Percentiles rank a stretch among this genome's conserved stretches.
Conservation (phyloP, 163 green algal genomes). For the Scenedesmus sp. region DNA sequence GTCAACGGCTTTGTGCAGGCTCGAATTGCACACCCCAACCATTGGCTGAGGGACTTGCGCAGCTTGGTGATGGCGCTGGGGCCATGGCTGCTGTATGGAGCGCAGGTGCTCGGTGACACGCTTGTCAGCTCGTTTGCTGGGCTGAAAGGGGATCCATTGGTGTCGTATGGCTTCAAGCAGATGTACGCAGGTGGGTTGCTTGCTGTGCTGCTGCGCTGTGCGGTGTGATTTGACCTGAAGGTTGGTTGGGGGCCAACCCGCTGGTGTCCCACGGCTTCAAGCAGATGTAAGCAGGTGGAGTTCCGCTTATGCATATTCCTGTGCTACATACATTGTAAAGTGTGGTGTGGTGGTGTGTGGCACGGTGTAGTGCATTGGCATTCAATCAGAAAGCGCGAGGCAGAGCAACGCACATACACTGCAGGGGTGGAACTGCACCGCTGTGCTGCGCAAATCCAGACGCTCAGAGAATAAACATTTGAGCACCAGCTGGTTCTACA, state of each 20-base stretch:
- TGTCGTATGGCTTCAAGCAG: constrained; percentile 33
- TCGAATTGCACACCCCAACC: background rate
- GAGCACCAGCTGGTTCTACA: background rate
- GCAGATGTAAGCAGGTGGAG: no score
- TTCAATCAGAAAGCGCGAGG: no score
- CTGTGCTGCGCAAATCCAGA: background rate
- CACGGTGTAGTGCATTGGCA: no score
- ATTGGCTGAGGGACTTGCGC: background rate
- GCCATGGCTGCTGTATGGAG: background rate
- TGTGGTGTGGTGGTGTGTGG: no score
- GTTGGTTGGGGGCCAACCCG: no score
- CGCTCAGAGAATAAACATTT: no score
- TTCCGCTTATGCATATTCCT: no score
- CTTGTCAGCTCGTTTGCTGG: background rate
- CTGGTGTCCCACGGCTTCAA: no score
- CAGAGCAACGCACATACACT: background rate
- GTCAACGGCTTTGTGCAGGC: background rate
- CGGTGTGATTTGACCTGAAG: background rate
- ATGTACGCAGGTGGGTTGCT: constrained; percentile 8
- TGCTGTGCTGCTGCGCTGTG: background rate
- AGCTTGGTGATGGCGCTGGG: background rate
- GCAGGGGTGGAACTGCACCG: background rate
- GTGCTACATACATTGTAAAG: no score
- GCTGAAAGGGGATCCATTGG: background rate
- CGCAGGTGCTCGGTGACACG: background rate